These are phyloP conservation scores for Pseudozyma thailandica DNA, from an alignment of 1,284 basidiomycete genomes.

Conservation along the genomic window DNA sequence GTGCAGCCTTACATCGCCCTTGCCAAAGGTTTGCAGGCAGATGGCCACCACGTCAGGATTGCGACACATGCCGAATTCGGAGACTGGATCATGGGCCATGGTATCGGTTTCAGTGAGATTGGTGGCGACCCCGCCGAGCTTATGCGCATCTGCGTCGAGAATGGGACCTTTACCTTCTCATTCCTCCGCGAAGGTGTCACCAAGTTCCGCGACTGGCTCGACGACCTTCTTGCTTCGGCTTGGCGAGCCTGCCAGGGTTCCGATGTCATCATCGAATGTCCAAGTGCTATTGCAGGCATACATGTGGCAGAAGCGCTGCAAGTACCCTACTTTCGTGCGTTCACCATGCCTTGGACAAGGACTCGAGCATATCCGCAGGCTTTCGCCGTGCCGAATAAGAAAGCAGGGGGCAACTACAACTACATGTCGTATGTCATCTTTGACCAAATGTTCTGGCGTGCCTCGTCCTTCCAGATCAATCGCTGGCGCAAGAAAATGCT, in stretches of 20 bases:
- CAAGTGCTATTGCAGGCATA: slow-evolving; percentile 97
- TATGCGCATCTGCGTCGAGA: slow-evolving; percentile 70
- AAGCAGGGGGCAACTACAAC: slow-evolving; percentile 93
- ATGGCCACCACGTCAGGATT: slow-evolving; percentile 85
- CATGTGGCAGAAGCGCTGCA: slow-evolving; percentile 93
- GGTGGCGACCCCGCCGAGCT: slow-evolving; percentile 97
- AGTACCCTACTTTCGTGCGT: slow-evolving; percentile 92
- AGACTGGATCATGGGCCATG: slow-evolving; percentile 89
- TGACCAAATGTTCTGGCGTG: slow-evolving; percentile 97
- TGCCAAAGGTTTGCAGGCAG: slow-evolving; percentile 87
- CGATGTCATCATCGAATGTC: slow-evolving; percentile 92
- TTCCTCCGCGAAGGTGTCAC: slow-evolving; percentile 89
- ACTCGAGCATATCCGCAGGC: slow-evolving; percentile 94
- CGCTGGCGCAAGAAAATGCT: slow-evolving; percentile 85
- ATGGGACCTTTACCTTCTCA: slow-evolving; percentile 90
- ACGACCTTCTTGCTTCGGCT: slow-evolving; percentile 89
- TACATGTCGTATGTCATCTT: slow-evolving; percentile 97
- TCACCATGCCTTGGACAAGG: slow-evolving; percentile 82
- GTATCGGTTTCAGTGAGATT: slow-evolving; percentile 90
- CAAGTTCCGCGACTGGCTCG: slow-evolving; percentile 97
- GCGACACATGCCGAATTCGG: slow-evolving; percentile 94
- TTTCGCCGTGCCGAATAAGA: slow-evolving; percentile 90
- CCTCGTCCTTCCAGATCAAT: slow-evolving; percentile 87
- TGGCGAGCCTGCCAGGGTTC: slow-evolving; percentile 96
- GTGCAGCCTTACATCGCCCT: slow-evolving; percentile 88